Base-by-base conservation (phyloP, 129 eudicot genomes). In the Deinandra increscens region DNA sequence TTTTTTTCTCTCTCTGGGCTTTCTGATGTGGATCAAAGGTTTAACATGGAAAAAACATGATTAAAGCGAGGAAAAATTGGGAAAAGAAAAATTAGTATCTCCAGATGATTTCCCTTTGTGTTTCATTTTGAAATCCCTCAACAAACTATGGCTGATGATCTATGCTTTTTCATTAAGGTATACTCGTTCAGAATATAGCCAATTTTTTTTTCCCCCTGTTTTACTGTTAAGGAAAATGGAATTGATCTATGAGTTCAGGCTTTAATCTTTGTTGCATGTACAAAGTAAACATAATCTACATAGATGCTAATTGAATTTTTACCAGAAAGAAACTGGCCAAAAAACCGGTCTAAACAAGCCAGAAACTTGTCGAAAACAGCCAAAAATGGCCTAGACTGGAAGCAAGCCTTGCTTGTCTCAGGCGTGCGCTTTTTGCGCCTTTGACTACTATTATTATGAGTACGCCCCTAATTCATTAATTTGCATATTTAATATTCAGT, bases 141-240 rank as follows among this genome's bases (percentile, higher is more conserved):
- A 36, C 39, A 34, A 49, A 55, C 53, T 55, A 88, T 88, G 96
- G 78, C 85, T 18, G 89, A 79, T 68, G 84, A 66, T 80, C 76
- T 75, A 48, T 73, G 75, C 66, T 70, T 78, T 74, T 76, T 79
- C 84, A 33, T 55, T 58, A 85, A 83, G 91, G 96, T 88, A 78
- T n/a, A 60, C 71, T 76, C n/a, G 34, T 59, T 39, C 51, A 38
- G n/a, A 9, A 36, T 49, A 41, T 23, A 31, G 10, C 38, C 31
- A 36, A 9, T 39, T 60, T 22, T 33, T 6, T 49, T 63, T 62
- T 79, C 9, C 36, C 7, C 36, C 7, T 42, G 11, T 4, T 59
- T 10, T 31, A 23, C 39, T 55, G 23, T n/a, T 9, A n/a, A 23
- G 33, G 26, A 55, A 26, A 39, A 62, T 43, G 60, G 43, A 72